phyloP scores from a whole-genome alignment of 306 rosid species.

The Ormosia semicastrata region DNA sequence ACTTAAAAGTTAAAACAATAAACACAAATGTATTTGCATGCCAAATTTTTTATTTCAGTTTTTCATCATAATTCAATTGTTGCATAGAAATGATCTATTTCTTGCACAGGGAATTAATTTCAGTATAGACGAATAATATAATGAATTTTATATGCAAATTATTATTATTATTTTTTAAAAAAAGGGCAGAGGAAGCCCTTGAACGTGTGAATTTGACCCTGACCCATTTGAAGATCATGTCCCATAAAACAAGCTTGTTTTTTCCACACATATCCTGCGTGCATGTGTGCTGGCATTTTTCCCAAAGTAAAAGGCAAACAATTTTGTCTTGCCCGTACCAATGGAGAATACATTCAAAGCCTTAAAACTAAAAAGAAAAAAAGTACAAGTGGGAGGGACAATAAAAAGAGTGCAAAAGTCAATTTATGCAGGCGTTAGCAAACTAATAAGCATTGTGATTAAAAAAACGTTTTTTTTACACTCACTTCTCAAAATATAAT shows the following conservation, averaged over 20 bases:
- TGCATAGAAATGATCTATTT: background rate
- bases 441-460: background rate
- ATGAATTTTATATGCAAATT: background rate
- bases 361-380: constrained; percentile 12
- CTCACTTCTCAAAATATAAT: too few relatives aligned
- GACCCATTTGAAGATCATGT: background rate
- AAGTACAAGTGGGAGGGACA: constrained; percentile 3
- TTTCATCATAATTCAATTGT: background rate
- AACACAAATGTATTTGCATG: background rate
- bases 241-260: background rate
- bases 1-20: background rate
- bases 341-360: constrained; percentile 34
- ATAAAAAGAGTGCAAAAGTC: constrained; percentile 44
- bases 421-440: constrained; percentile 56
- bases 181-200: background rate
- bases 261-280: constrained; percentile 19
- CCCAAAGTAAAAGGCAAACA: constrained; percentile 21
- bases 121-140: too few relatives aligned
- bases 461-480: too few relatives aligned
- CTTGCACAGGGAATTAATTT: background rate
- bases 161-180: background rate
- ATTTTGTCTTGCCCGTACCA: constrained; percentile 25
- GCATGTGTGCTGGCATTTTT: constrained; percentile 39
- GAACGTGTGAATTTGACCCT: constrained; percentile 31
- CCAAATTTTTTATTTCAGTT: background rate